phyloP scores from a whole-genome alignment of 169 alveolate genomes.

The Neospora caninum region DNA sequence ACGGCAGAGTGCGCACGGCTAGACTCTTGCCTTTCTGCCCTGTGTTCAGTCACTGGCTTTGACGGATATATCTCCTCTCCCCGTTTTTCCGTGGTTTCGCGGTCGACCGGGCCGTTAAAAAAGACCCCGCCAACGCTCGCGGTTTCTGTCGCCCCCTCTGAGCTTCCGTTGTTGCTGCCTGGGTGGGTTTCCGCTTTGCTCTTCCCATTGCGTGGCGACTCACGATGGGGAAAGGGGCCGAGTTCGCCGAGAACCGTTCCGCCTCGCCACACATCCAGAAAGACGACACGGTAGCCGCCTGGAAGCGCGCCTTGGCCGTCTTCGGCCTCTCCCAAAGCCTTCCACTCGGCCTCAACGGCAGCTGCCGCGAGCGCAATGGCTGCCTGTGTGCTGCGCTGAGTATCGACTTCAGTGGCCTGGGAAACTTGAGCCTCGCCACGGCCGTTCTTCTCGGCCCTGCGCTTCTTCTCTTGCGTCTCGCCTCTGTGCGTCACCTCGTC shows the following conservation, averaged over 20 bases:
- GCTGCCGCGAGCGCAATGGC: not conserved
- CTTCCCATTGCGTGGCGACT: not conserved
- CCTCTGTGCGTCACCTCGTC: not conserved
- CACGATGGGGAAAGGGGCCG: conserved; percentile 19
- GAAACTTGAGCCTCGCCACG: not conserved
- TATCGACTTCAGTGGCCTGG: too few relatives aligned
- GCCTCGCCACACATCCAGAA: conserved; percentile 22
- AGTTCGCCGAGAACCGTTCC: not conserved
- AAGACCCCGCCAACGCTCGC: too few relatives aligned
- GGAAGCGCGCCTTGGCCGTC: not conserved
- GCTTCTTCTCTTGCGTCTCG: not conserved
- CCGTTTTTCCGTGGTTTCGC: too few relatives aligned
- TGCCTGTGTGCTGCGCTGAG: not conserved
- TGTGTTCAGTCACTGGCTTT: too few relatives aligned
- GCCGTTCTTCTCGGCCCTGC: not conserved
- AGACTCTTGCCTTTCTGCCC: too few relatives aligned
- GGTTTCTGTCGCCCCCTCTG: too few relatives aligned
- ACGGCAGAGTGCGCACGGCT: too few relatives aligned
- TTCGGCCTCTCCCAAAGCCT: not conserved
- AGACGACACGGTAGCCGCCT: not conserved
- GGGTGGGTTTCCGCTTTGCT: too few relatives aligned
- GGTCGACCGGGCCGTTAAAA: too few relatives aligned
- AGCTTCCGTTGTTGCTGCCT: too few relatives aligned
- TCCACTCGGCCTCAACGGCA: conserved; percentile 30
- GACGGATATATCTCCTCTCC: too few relatives aligned